Evolutionary conservation across 192 early-diverging fungal species (phyloP).

Genomic region (Rhizophagus sp.): DNA sequence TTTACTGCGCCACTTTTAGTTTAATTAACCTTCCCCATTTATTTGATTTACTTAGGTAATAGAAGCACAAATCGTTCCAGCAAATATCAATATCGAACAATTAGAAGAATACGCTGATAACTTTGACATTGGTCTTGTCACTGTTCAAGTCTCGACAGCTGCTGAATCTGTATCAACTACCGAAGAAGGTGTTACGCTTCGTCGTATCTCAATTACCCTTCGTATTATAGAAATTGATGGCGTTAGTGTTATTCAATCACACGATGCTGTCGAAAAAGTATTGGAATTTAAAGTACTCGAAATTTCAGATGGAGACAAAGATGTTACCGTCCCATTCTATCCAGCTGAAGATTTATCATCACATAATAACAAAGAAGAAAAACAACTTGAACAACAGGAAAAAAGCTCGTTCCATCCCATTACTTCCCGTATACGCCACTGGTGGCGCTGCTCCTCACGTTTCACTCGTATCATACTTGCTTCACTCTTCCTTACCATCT

Average conservation of each 20-base stretch:
- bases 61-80: conserved; percentile 41
- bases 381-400: neutral
- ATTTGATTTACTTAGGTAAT: conserved; percentile 22
- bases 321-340: neutral
- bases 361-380: neutral
- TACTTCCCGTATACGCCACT: neutral
- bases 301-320: conserved; percentile 27
- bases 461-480: neutral
- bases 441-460: conserved; percentile 22
- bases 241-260: conserved; percentile 49
- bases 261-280: conserved; percentile 52
- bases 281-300: conserved; percentile 55
- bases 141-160: conserved; percentile 52
- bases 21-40: neutral
- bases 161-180: conserved; percentile 43
- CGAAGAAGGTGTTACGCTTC: conserved; percentile 44
- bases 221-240: conserved; percentile 58
- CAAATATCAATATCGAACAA: conserved; percentile 42
- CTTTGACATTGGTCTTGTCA: conserved; percentile 56
- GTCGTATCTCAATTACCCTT: conserved; percentile 50
- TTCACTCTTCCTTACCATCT: conserved; percentile 8
- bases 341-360: neutral
- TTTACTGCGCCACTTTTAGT: neutral
- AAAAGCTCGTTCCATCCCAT: neutral
- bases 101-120: conserved; percentile 43